Evolutionary conservation across 1,139 yeast species (phyloP).

Genomic region (Saccharomyces uvarum): DNA sequence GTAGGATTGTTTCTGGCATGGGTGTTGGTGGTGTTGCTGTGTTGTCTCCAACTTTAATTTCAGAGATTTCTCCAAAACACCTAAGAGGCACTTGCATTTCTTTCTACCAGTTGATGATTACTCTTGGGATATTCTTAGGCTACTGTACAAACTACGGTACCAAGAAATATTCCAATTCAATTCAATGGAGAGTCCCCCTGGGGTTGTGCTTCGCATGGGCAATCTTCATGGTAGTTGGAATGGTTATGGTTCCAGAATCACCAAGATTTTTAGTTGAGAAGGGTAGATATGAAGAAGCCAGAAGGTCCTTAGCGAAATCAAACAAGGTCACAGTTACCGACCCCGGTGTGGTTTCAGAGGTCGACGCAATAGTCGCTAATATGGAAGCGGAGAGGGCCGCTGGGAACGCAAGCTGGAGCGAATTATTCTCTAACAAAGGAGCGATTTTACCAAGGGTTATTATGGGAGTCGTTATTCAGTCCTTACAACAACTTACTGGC

Average conservation of each 20-base stretch:
- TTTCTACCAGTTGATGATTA: constrained; percentile 54
- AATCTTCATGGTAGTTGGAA: constrained; percentile 39
- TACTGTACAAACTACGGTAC: constrained; percentile 54
- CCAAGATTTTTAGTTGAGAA: constrained; percentile 58
- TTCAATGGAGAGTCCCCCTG: constrained; percentile 55
- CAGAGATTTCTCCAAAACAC: constrained; percentile 57
- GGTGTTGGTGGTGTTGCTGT: constrained; percentile 58
- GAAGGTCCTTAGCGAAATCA: constrained; percentile 38
- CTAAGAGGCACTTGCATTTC: constrained; percentile 59
- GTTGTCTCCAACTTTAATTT: constrained; percentile 52
- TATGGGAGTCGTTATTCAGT: constrained; percentile 55
- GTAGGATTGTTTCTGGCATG: constrained; percentile 37
- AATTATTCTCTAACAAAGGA: constrained; percentile 28
- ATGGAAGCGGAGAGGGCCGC: constrained; percentile 39
- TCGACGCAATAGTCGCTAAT: constrained; percentile 53
- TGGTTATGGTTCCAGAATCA: constrained; percentile 65
- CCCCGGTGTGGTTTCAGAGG: constrained; percentile 44
- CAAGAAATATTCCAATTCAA: constrained; percentile 37
- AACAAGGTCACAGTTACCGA: constrained; percentile 39
- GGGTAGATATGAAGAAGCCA: constrained; percentile 49
- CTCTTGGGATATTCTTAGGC: constrained; percentile 53
- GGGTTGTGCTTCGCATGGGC: constrained; percentile 43
- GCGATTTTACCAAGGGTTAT: constrained; percentile 50
- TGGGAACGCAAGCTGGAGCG: constrained; percentile 33
- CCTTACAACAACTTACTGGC: constrained; percentile 7